Percentiles rank a stretch among this genome's conserved stretches.
Conservation (phyloP, 768 basidiomycete genomes). For the Pisolithus marmoratus region DNA sequence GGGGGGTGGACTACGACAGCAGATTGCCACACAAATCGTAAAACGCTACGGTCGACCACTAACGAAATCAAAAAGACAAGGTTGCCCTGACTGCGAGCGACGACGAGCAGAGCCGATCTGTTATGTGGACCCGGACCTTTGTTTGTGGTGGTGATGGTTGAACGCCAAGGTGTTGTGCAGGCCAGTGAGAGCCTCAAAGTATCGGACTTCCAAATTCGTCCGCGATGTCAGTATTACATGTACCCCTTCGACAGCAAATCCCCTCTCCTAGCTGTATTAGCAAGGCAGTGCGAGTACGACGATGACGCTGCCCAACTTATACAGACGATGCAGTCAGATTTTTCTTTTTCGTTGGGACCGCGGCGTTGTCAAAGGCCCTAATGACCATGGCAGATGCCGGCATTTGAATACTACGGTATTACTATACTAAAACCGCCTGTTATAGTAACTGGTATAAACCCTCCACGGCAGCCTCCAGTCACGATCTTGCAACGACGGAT, state of each 20-base stretch:
- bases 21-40: background rate
- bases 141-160: conserved; percentile 31
- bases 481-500: conserved; percentile 53
- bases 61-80: conserved; percentile 3
- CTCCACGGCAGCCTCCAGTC: conserved; percentile 79
- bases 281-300: too few species aligned
- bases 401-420: conserved; percentile 10
- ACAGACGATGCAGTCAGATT: too few species aligned
- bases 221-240: conserved; percentile 18
- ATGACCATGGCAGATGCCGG: conserved; percentile 21
- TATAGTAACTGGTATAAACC: conserved; percentile 53
- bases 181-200: conserved; percentile 22
- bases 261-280: too few species aligned
- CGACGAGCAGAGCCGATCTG: conserved; percentile 1
- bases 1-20: background rate
- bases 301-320: too few species aligned
- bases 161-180: conserved; percentile 28
- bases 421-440: conserved; percentile 33
- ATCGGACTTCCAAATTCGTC: conserved; percentile 34
- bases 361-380: background rate
- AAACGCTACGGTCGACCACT: background rate
- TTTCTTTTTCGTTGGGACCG: background rate
- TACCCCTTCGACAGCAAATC: too few species aligned
- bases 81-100: background rate
- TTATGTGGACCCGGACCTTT: conserved; percentile 13